These are phyloP conservation scores for Vigna reflexopilosa DNA, from an alignment of 306 rosid species.

Conservation along the genomic window DNA sequence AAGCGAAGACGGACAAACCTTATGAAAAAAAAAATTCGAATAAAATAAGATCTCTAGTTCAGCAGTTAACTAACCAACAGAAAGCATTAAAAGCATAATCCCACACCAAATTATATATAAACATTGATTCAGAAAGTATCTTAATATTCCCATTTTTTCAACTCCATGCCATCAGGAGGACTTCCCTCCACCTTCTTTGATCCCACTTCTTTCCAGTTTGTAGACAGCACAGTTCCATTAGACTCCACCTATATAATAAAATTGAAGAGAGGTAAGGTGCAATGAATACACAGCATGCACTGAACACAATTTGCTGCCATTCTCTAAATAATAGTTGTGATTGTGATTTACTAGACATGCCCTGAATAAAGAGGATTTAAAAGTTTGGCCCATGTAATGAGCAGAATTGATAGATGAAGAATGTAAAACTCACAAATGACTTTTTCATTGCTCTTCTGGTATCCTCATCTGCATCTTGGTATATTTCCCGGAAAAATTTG, in stretches of 20 bases:
- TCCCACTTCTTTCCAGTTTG: conserved; percentile 99
- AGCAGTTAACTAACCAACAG: not conserved
- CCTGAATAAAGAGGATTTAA: not conserved
- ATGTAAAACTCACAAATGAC: conserved; percentile 74
- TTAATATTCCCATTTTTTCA: conserved; percentile 87
- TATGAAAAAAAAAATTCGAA: not conserved
- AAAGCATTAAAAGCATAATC: conserved; percentile 44
- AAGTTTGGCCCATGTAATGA: not conserved
- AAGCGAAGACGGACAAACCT: not conserved
- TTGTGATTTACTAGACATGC: not conserved
- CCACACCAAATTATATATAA: conserved; percentile 20
- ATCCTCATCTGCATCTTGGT: conserved; percentile 93
- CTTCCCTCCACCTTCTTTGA: conserved; percentile 92
- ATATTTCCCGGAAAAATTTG: conserved; percentile 89
- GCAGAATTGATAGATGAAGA: not conserved
- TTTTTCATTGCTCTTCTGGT: conserved; percentile 91
- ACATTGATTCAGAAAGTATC: not conserved
- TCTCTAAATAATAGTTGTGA: not conserved
- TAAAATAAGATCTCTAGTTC: not conserved
- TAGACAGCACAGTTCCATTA: conserved; percentile 89
- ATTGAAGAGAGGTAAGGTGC: not conserved
- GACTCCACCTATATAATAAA: conserved; percentile 71
- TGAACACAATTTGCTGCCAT: not conserved
- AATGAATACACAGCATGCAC: not conserved
- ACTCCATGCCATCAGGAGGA: conserved; percentile 97